phyloP scores from a whole-genome alignment of 495 filamentous ascomycete species.

The Podospora sp. region DNA sequence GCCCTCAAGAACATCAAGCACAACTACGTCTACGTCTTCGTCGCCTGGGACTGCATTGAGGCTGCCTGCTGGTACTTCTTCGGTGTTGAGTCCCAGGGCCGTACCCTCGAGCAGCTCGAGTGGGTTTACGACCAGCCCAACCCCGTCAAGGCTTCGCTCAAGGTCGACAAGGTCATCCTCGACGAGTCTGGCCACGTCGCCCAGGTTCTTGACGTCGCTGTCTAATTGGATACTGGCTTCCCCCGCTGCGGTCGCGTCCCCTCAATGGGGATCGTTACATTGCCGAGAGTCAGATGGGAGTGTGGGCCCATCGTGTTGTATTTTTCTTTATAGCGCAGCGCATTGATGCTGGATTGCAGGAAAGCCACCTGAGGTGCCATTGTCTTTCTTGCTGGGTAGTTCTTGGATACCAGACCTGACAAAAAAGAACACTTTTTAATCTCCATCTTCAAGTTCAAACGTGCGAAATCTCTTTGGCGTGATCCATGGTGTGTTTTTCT shows the following conservation, averaged over 20 bases:
- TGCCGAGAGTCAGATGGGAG: background rate
- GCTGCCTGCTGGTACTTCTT: constrained; percentile 52
- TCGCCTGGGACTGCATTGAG: constrained; percentile 50
- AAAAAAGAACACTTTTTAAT: background rate
- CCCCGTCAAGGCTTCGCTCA: constrained; percentile 54
- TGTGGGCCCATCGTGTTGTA: background rate
- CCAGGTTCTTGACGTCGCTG: constrained; percentile 47
- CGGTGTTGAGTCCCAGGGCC: constrained; percentile 53
- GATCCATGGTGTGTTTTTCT: background rate
- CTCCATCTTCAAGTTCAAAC: background rate
- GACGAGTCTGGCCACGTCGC: constrained; percentile 55
- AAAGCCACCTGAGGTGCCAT: background rate
- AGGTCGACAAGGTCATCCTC: constrained; percentile 57
- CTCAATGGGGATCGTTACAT: background rate
- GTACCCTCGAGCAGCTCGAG: constrained; percentile 55
- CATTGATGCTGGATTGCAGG: background rate
- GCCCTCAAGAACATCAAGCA: constrained; percentile 51
- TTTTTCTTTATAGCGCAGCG: background rate
- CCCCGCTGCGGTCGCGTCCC: background rate
- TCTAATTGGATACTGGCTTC: background rate
- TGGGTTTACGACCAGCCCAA: constrained; percentile 54
- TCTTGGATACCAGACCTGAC: background rate
- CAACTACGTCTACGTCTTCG: constrained; percentile 55
- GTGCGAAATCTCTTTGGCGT: background rate
- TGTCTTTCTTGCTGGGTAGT: background rate